phyloP scores from a whole-genome alignment of 1,284 basidiomycete genomes.

The Rhodotorula sp. region DNA sequence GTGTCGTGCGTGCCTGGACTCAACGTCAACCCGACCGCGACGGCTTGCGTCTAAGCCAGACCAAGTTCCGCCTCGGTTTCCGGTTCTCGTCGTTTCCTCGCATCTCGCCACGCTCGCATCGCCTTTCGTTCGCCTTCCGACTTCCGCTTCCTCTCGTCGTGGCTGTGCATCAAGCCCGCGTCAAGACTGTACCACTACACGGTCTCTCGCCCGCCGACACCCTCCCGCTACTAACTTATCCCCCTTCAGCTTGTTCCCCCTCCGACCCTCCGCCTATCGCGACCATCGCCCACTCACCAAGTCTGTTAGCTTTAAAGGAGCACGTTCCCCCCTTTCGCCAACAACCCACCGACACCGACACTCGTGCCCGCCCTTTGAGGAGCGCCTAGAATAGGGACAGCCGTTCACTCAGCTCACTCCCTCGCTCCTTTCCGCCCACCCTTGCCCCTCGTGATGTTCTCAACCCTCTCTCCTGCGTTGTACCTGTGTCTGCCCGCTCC shows the following conservation, averaged over 20 bases:
- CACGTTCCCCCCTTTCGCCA: not conserved
- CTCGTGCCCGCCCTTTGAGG: not conserved
- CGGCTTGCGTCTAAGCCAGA: slow-evolving; percentile 24
- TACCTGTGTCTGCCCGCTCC: too few species aligned
- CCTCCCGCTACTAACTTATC: slow-evolving; percentile 12
- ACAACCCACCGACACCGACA: not conserved
- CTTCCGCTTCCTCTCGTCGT: not conserved
- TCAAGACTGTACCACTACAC: not conserved
- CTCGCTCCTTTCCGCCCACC: not conserved
- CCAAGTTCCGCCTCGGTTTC: not conserved
- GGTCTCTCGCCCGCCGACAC: not conserved
- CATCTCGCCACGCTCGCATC: not conserved
- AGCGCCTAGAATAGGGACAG: slow-evolving; percentile 6
- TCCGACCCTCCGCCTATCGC: not conserved
- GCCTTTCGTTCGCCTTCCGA: not conserved
- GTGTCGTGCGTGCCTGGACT: slow-evolving; percentile 33
- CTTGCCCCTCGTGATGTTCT: not conserved
- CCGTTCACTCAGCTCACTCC: slow-evolving; percentile 18
- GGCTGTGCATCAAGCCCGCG: not conserved
- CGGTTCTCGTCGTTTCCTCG: not conserved
- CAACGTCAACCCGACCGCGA: slow-evolving; percentile 26
- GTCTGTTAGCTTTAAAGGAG: slow-evolving; percentile 25
- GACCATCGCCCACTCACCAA: not conserved
- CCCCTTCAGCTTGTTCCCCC: not conserved
- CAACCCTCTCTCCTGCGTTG: too few species aligned